Conservation (phyloP, 345 rosid genomes). For the Melaleuca alternifolia region DNA sequence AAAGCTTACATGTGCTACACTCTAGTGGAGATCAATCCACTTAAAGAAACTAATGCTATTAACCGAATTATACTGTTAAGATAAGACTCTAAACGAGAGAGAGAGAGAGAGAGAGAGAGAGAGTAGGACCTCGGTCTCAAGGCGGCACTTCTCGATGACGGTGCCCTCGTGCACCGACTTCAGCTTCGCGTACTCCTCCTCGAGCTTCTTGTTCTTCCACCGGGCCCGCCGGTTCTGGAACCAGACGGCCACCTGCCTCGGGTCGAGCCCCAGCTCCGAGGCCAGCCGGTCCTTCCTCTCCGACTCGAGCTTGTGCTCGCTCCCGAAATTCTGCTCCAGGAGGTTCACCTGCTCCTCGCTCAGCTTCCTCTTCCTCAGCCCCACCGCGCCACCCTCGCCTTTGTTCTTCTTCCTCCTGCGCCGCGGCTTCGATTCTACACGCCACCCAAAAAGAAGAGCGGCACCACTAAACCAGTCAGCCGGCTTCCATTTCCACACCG, state of each 20-base stretch:
- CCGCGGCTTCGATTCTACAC: slow-evolving; percentile 29
- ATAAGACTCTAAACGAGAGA: background rate
- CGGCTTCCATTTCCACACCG: background rate
- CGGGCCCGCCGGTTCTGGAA: slow-evolving; percentile 93
- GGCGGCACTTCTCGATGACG: slow-evolving; percentile 48
- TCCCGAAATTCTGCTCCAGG: slow-evolving; percentile 54
- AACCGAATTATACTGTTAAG: background rate
- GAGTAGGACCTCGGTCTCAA: slow-evolving; percentile 59
- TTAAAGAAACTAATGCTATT: background rate
- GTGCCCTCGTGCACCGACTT: slow-evolving; percentile 34
- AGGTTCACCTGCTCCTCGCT: slow-evolving; percentile 50
- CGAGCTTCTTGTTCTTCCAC: slow-evolving; percentile 87
- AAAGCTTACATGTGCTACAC: background rate
- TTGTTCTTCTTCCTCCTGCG: slow-evolving; percentile 52
- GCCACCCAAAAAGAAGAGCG: background rate
- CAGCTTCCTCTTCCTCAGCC: slow-evolving; percentile 64
- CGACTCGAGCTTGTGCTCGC: slow-evolving; percentile 77
- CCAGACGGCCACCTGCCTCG: slow-evolving; percentile 98
- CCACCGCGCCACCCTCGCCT: slow-evolving; percentile 17
- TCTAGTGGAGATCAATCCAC: background rate
- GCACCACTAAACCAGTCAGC: background rate
- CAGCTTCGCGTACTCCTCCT: slow-evolving; percentile 57
- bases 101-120: background rate
- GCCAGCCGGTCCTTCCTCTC: slow-evolving; percentile 79
- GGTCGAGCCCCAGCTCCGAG: slow-evolving; percentile 67